These are phyloP conservation scores for Hortaea sp. DNA, from an alignment of 2,329 filamentous ascomycete species.

Conservation along the genomic window DNA sequence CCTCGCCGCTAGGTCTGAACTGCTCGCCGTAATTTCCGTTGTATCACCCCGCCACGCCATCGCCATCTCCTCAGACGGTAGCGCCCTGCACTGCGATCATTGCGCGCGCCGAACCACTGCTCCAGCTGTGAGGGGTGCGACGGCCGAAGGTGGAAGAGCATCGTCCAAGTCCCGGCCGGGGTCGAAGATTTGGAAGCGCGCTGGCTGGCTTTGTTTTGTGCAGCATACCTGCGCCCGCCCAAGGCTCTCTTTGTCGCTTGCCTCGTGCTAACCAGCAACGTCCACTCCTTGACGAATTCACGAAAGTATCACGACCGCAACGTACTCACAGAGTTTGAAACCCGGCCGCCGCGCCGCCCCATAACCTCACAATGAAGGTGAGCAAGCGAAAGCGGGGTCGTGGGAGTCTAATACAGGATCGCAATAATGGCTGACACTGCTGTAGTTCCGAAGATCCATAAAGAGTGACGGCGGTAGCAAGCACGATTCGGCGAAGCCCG, in stretches of 20 bases:
- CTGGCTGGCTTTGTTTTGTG: too few species aligned
- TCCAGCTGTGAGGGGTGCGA: too few species aligned
- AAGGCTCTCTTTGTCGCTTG: too few species aligned
- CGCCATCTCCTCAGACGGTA: neutral
- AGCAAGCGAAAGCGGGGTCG: neutral
- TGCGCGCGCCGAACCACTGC: neutral
- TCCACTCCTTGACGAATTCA: too few species aligned
- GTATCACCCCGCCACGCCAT: neutral
- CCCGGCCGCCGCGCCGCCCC: neutral
- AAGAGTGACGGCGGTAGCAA: conserved; percentile 63
- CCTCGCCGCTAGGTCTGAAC: too few species aligned
- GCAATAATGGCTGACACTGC: conserved; percentile 3
- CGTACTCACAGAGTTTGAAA: too few species aligned
- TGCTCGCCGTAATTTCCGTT: neutral
- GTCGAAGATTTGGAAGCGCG: too few species aligned
- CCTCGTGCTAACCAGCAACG: too few species aligned
- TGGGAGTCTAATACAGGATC: neutral
- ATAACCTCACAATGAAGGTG: conserved; percentile 10
- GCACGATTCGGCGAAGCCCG: conserved; percentile 51
- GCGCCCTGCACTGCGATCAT: neutral
- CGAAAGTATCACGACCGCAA: too few species aligned
- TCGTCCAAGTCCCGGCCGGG: too few species aligned
- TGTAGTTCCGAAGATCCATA: conserved; percentile 66
- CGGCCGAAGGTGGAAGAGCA: too few species aligned
- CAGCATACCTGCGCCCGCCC: too few species aligned